Evolutionary conservation across 73 alveolate genomes (phyloP).

Genomic region (Tetrahymena elliotti): DNA sequence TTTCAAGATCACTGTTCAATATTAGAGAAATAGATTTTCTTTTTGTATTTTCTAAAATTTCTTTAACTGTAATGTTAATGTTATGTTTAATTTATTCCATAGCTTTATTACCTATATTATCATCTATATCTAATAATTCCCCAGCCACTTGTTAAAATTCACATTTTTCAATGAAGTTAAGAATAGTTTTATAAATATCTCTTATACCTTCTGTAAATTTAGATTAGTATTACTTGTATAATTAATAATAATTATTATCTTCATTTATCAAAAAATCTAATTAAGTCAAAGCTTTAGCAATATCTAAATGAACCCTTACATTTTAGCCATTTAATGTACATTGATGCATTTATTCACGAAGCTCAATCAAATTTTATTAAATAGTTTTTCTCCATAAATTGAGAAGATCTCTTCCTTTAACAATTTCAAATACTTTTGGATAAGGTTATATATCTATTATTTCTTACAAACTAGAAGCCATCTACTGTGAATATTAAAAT

Average conservation of each 20-base stretch:
- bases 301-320: neutral
- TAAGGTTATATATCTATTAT: neutral
- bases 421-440: neutral
- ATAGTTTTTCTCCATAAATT: neutral
- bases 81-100: neutral
- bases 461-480: neutral
- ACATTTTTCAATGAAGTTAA: neutral
- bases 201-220: neutral
- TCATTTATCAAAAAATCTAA: neutral
- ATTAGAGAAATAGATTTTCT: neutral
- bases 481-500: neutral
- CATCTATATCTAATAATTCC: neutral
- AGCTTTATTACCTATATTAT: neutral
- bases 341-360: neutral
- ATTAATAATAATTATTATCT: neutral
- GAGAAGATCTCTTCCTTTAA: neutral
- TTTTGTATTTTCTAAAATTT: neutral
- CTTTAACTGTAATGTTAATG: neutral
- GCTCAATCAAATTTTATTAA: neutral
- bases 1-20: neutral
- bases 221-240: neutral
- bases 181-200: neutral
- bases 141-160: neutral
- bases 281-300: neutral
- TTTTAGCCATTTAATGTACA: neutral